Base-by-base conservation (phyloP, 495 filamentous ascomycete species). In the Talaromyces thailandensis region DNA sequence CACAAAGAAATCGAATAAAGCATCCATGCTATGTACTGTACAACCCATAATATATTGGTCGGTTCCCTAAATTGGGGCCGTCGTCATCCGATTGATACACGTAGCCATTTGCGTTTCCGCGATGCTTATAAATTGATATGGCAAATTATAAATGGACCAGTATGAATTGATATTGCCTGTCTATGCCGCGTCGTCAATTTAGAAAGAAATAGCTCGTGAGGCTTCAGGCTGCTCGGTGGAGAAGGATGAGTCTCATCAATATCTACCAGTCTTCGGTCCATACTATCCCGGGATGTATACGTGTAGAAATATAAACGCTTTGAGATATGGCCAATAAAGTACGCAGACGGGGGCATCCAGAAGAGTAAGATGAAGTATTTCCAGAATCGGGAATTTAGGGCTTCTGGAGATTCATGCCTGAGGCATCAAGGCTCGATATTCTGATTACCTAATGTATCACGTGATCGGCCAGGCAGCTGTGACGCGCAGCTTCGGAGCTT, bases 401-500 rank as follows among this genome's bases (percentile, higher is more conserved):
- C 43, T 48, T 48, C 7, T 48, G 7, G 2, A 40, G 6, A 23
- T 48, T 48, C 14, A n/a, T 45, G n/a, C 40, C 40, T 45, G 40
- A 45, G 40, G 40, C 40, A 45, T n/a, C n/a, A 18, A 45, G 4
- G 6, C 18, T 11, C 40, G 18, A 4, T 45, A 1, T 45, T 14
- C 11, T 12, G 32, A 12, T 56, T 56, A 60, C 43, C n/a, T 60
- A 60, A 62, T 7, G 4, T 28, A 12, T n/a, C 76, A 79, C 76
- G 76, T 79, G 76, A 77, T 23, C 31, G 64, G 63, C 1, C 63
- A 75, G 75, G 76, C 74, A 71, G 66, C 71, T 55, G 76, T 77
- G 75, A 79, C 74, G 76, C 76, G 76, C 71, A 76, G 72, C 64
- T 66, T 66, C 64, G 64, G 66, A 73, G 68, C 70, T 72, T 66